Percentiles rank a stretch among this genome's conserved stretches.
These are phyloP conservation scores for Entonaema liquescens DNA, from an alignment of 495 filamentous ascomycete species.

Conservation along the genomic window DNA sequence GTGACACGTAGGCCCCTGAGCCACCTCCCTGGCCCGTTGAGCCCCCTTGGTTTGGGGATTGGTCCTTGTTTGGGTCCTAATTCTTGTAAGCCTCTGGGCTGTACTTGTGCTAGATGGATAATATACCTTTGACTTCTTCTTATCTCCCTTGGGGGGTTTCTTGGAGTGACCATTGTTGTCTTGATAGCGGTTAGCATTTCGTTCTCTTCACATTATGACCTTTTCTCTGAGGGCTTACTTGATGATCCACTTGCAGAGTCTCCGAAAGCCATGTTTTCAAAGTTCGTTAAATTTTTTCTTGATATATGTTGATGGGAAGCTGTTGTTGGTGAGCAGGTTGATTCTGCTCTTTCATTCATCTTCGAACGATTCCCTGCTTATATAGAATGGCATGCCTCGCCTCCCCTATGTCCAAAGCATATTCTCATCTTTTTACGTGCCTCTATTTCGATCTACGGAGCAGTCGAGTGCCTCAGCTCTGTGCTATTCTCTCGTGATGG, in stretches of 20 bases:
- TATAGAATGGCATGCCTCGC: constrained; percentile 11
- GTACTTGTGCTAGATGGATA: background rate
- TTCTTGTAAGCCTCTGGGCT: constrained; percentile 10
- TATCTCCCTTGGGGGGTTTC: constrained; percentile 19
- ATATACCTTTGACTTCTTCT: constrained; percentile 34
- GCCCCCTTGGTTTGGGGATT: constrained; percentile 18
- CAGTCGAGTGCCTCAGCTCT: background rate
- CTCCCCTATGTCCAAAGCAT: constrained; percentile 10
- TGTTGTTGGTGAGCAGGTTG: background rate
- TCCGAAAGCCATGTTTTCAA: constrained; percentile 23
- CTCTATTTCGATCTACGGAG: constrained; percentile 11
- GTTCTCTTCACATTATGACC: background rate
- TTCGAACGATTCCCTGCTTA: constrained; percentile 11
- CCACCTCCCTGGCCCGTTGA: constrained; percentile 23
- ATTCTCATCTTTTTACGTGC: constrained; percentile 6
- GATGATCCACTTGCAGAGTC: constrained; percentile 13
- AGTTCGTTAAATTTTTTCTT: background rate
- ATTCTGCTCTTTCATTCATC: background rate
- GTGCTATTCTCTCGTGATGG: background rate
- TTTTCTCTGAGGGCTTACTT: constrained; percentile 19
- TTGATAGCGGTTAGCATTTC: constrained; percentile 18
- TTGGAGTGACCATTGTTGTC: constrained; percentile 23
- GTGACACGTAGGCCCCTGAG: constrained; percentile 32
- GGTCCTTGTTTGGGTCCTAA: constrained; percentile 18
- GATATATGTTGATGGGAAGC: constrained; percentile 2